Conservation (phyloP, 768 basidiomycete genomes). For the Russula vinacea region DNA sequence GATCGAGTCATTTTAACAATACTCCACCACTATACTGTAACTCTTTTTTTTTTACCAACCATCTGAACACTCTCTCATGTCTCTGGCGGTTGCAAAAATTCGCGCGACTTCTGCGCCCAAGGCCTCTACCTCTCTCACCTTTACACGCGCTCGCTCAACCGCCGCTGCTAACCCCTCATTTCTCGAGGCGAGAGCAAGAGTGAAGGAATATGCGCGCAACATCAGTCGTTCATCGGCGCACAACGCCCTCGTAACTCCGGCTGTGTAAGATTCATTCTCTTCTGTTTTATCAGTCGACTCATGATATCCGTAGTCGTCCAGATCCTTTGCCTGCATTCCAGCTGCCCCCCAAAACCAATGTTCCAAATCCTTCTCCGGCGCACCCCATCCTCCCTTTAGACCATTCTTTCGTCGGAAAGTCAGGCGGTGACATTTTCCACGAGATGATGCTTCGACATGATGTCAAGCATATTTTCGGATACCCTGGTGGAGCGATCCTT, state of each 20-base stretch:
- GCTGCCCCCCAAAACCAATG: slow-evolving; percentile 43
- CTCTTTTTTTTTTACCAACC: neutral
- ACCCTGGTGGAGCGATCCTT: slow-evolving; percentile 96
- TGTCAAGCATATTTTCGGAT: slow-evolving; percentile 96
- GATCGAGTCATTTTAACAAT: neutral
- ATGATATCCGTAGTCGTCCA: slow-evolving; percentile 49
- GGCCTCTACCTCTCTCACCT: slow-evolving; percentile 36
- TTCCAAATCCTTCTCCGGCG: slow-evolving; percentile 39
- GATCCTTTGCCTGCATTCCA: slow-evolving; percentile 56
- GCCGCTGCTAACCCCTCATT: slow-evolving; percentile 49
- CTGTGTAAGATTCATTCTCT: slow-evolving; percentile 47
- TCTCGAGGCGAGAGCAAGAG: slow-evolving; percentile 77
- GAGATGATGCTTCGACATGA: slow-evolving; percentile 99
- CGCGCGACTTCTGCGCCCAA: slow-evolving; percentile 44
- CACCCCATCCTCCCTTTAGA: slow-evolving; percentile 52
- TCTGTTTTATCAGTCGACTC: slow-evolving; percentile 4
- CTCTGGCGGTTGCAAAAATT: slow-evolving; percentile 43
- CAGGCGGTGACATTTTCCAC: slow-evolving; percentile 97
- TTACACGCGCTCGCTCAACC: slow-evolving; percentile 52
- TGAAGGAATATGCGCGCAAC: slow-evolving; percentile 70
- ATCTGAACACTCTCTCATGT: slow-evolving; percentile 36
- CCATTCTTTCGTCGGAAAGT: slow-evolving; percentile 87
- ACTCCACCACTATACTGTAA: neutral
- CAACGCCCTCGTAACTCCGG: slow-evolving; percentile 58
- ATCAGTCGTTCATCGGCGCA: slow-evolving; percentile 65